These are phyloP conservation scores for Venturia oleaginea DNA, from an alignment of 2,329 filamentous ascomycete genomes.

Conservation along the genomic window DNA sequence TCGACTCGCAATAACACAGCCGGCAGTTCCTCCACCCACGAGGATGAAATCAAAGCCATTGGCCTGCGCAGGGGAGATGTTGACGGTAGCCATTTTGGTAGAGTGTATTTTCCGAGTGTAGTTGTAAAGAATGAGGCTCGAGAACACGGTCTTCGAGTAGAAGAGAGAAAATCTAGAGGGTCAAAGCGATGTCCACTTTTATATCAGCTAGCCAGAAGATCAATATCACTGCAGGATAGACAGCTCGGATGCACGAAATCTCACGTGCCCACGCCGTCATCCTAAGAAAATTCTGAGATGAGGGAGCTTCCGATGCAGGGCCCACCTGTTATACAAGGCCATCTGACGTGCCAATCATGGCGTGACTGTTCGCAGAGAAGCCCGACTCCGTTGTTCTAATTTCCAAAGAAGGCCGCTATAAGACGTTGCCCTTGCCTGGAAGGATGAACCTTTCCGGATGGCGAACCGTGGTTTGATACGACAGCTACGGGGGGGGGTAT, in stretches of 20 bases:
- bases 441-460: background rate
- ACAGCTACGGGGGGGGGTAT: background rate
- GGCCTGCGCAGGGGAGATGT: conserved; percentile 54
- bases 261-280: background rate
- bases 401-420: background rate
- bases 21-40: conserved; percentile 76
- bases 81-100: conserved; percentile 53
- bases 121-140: background rate
- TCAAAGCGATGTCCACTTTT: background rate
- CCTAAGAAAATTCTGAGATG: background rate
- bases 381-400: no score
- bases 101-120: background rate
- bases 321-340: background rate
- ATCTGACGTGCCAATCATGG: background rate
- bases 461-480: background rate
- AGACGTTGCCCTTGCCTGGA: background rate
- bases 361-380: background rate
- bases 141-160: background rate
- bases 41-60: conserved; percentile 75
- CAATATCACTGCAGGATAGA: background rate
- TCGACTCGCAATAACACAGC: conserved; percentile 73
- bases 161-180: background rate
- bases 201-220: background rate
- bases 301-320: background rate
- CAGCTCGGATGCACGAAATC: background rate